phyloP scores from a whole-genome alignment of 768 basidiomycete species.

The Suillus bovinus region DNA sequence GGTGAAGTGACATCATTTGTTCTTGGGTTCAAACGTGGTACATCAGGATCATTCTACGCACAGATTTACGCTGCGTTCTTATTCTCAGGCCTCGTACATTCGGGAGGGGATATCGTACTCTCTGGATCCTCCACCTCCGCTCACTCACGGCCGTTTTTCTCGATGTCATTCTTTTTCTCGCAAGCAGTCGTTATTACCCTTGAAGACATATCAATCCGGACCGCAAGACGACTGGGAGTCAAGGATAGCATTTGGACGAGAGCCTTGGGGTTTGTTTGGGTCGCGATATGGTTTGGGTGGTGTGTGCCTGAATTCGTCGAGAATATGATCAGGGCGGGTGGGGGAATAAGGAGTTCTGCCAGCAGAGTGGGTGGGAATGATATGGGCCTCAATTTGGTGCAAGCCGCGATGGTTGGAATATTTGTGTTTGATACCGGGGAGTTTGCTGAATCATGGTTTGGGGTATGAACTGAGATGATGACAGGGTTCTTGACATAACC shows the following conservation, averaged over 20 bases:
- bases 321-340: not conserved
- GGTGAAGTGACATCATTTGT: slow-evolving; percentile 25
- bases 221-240: slow-evolving; percentile 16
- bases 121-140: not conserved
- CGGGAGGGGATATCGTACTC: slow-evolving; percentile 33
- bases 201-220: slow-evolving; percentile 31
- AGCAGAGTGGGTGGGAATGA: not conserved
- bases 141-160: slow-evolving; percentile 12
- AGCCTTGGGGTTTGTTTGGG: slow-evolving; percentile 30
- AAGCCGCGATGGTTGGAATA: not conserved
- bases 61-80: slow-evolving; percentile 38
- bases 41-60: slow-evolving; percentile 26
- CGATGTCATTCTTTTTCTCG: slow-evolving; percentile 27
- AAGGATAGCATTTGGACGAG: slow-evolving; percentile 1
- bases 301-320: not conserved
- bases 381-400: not conserved
- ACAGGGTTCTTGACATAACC: not conserved
- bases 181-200: slow-evolving; percentile 36
- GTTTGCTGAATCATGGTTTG: not conserved
- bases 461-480: not conserved
- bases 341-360: not conserved
- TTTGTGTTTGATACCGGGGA: not conserved
- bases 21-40: slow-evolving; percentile 27
- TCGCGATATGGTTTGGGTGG: slow-evolving; percentile 28
- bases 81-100: slow-evolving; percentile 37